Evolutionary conservation across 495 filamentous ascomycete genomes (phyloP).

Genomic region (Penicillium canescens): DNA sequence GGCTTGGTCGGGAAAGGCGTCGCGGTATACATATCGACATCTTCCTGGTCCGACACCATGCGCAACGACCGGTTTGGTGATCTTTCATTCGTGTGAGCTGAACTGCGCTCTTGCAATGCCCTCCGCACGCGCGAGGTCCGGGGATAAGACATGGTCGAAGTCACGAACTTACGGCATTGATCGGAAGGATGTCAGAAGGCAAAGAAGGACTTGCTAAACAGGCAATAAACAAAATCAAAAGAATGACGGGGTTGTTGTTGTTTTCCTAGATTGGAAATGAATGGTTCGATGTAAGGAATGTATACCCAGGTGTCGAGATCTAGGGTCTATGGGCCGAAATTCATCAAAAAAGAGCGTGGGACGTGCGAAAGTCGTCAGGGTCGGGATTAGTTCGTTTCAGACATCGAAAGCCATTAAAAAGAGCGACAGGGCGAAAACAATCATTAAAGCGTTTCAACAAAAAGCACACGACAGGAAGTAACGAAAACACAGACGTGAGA

Average conservation of each 20-base stretch:
- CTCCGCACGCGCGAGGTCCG: slow-evolving; percentile 38
- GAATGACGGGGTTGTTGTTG: slow-evolving; percentile 21
- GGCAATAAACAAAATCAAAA: slow-evolving; percentile 11
- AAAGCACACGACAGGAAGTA: slow-evolving; percentile 32
- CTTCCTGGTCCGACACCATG: slow-evolving; percentile 35
- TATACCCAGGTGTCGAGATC: slow-evolving; percentile 21
- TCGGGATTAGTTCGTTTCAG: slow-evolving; percentile 26
- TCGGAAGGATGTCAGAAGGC: slow-evolving; percentile 13
- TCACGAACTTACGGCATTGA: slow-evolving; percentile 36
- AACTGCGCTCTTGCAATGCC: slow-evolving; percentile 53
- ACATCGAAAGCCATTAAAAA: slow-evolving; percentile 27
- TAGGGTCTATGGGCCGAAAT: slow-evolving; percentile 5
- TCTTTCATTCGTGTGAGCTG: slow-evolving; percentile 51
- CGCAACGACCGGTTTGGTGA: slow-evolving; percentile 39
- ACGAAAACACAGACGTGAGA: slow-evolving; percentile 29
- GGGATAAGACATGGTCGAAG: slow-evolving; percentile 32
- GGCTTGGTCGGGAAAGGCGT: slow-evolving; percentile 55
- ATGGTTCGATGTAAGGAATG: slow-evolving; percentile 33
- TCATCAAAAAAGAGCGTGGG: slow-evolving; percentile 24
- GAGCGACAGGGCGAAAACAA: slow-evolving; percentile 36
- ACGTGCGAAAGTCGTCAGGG: slow-evolving; percentile 27
- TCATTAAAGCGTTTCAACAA: slow-evolving; percentile 23
- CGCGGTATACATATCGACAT: slow-evolving; percentile 41
- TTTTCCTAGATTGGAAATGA: slow-evolving; percentile 18
- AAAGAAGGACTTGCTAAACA: background rate